Evolutionary conservation across 2,329 filamentous ascomycete genomes (phyloP).

Genomic region (Fusarium sp.): DNA sequence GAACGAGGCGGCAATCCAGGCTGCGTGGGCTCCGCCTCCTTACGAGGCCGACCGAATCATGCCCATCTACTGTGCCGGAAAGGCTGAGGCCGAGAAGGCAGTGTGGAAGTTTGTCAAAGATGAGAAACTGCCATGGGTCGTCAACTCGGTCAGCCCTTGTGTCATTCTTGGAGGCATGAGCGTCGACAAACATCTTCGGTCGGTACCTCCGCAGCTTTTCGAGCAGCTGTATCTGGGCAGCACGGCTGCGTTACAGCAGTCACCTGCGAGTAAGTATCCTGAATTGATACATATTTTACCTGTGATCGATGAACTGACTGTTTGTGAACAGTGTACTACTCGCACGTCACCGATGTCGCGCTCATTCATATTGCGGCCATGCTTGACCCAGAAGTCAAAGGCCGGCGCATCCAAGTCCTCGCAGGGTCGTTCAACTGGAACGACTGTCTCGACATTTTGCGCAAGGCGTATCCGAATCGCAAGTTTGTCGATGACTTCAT

Average conservation of each 20-base stretch:
- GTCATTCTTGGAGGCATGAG: constrained; percentile 26
- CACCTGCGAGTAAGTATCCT: constrained; percentile 25
- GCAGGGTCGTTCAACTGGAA: constrained; percentile 1
- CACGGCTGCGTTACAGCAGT: constrained; percentile 4
- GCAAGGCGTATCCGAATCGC: constrained; percentile 1
- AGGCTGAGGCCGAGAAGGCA: constrained; percentile 39
- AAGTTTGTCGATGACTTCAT: constrained; percentile 5
- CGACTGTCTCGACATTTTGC: constrained; percentile 4
- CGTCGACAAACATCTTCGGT: constrained; percentile 25
- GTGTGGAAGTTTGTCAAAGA: constrained; percentile 42
- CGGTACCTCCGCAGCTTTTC: constrained; percentile 37
- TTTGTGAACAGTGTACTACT: neutral
- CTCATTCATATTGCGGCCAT: neutral
- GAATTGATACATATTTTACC: too few species aligned
- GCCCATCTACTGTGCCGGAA: constrained; percentile 21
- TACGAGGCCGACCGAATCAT: constrained; percentile 30
- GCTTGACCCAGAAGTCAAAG: neutral
- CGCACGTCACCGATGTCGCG: constrained; percentile 1
- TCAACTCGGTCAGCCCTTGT: constrained; percentile 41
- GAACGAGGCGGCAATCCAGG: constrained; percentile 33
- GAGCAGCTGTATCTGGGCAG: constrained; percentile 41
- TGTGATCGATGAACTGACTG: too few species aligned
- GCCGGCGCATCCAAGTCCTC: constrained; percentile 1
- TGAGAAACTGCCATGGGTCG: constrained; percentile 33
- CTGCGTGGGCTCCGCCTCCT: constrained; percentile 36